Conservation (phyloP, 2,329 filamentous ascomycete species). For the Claviceps citrina region DNA sequence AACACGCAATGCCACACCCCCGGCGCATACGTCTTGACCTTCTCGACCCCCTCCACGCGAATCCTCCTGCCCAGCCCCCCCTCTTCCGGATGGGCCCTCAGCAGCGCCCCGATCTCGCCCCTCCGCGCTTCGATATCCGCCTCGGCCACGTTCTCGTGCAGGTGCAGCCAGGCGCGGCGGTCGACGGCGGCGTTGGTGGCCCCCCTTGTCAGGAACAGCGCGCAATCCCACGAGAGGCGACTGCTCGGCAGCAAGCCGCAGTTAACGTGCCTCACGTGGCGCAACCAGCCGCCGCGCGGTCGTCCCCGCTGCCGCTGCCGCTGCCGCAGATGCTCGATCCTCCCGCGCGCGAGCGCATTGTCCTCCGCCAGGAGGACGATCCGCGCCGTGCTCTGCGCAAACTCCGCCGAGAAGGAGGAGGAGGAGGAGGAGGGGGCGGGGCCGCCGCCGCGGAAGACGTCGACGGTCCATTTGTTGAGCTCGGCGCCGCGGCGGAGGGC, state of each 20-base stretch:
- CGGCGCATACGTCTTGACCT: conserved; percentile 55
- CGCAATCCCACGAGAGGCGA: conserved; percentile 32
- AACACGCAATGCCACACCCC: conserved; percentile 57
- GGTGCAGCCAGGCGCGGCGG: conserved; percentile 38
- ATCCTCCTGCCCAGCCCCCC: conserved; percentile 13
- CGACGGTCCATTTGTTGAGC: conserved; percentile 50
- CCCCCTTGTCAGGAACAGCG: conserved; percentile 24
- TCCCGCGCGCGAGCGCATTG: conserved; percentile 38
- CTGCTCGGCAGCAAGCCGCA: conserved; percentile 47
- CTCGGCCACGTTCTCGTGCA: conserved; percentile 50
- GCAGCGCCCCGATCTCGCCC: conserved; percentile 32
- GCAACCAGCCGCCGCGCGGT: conserved; percentile 16
- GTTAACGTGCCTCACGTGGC: conserved; percentile 42
- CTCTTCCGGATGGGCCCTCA: conserved; percentile 22
- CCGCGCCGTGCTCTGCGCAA: conserved; percentile 29
- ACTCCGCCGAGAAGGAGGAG: conserved; percentile 17
- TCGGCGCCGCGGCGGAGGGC: conserved; percentile 61
- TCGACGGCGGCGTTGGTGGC: conserved; percentile 8
- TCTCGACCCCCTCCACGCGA: conserved; percentile 41
- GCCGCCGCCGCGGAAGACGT: conserved; percentile 23
- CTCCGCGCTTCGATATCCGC: conserved; percentile 33
- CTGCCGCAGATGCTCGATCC: conserved; percentile 24
- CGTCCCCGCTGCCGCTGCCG: no score
- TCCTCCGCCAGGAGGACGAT: conserved; percentile 57
- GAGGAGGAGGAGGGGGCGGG: conserved; percentile 14